A percentile compares a stretch with the other conserved stretches of the same genome.
Conservation (phyloP, 2,329 filamentous ascomycete species). For the Neofusicoccum parvum region DNA sequence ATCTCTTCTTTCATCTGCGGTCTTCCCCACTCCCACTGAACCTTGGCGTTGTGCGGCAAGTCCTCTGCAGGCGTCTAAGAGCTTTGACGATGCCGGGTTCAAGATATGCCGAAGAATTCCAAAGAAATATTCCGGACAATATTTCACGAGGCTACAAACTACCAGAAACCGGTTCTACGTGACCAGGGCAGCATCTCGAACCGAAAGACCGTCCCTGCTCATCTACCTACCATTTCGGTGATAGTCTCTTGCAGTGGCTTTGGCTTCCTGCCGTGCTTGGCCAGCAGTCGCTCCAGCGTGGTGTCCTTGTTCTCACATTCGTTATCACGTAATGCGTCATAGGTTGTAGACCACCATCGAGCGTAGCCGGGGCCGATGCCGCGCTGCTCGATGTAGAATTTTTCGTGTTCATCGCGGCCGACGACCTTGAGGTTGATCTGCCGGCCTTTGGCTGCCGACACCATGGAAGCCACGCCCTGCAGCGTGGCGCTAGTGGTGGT, state of each 20-base stretch:
- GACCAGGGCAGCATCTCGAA: not conserved
- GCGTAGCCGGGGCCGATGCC: slow-evolving; percentile 41
- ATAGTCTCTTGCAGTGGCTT: slow-evolving; percentile 44
- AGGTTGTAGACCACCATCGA: slow-evolving; percentile 51
- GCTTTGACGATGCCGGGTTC: too few species aligned
- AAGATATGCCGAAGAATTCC: too few species aligned
- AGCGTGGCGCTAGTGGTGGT: slow-evolving; percentile 33
- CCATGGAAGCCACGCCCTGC: slow-evolving; percentile 34
- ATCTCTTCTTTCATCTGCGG: too few species aligned
- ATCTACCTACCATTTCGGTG: slow-evolving; percentile 38
- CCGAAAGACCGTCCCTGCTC: not conserved
- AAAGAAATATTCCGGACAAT: too few species aligned
- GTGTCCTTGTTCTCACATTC: slow-evolving; percentile 47
- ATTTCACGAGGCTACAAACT: too few species aligned
- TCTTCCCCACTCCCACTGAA: too few species aligned
- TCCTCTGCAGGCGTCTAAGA: too few species aligned
- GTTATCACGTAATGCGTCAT: slow-evolving; percentile 45
- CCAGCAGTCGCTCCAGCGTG: slow-evolving; percentile 44
- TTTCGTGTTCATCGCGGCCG: slow-evolving; percentile 42
- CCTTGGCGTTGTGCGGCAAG: too few species aligned
- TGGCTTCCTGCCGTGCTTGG: slow-evolving; percentile 37
- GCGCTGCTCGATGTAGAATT: slow-evolving; percentile 41
- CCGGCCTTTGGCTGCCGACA: slow-evolving; percentile 31
- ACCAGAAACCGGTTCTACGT: not conserved
- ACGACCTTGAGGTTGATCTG: slow-evolving; percentile 42